These are phyloP conservation scores for Suillus cothurnatus DNA, from an alignment of 768 basidiomycete species.

Conservation along the genomic window DNA sequence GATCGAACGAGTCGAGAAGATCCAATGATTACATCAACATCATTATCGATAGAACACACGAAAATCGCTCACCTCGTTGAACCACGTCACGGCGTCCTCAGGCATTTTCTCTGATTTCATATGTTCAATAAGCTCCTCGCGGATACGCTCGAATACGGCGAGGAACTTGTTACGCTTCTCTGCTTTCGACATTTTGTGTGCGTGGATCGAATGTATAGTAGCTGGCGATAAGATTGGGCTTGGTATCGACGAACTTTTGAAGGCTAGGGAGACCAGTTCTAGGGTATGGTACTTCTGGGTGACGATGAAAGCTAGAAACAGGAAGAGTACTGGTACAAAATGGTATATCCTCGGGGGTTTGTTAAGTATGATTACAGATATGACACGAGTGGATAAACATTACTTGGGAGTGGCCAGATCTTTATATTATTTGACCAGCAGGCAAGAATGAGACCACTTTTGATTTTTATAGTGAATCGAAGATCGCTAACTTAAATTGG, in stretches of 20 bases:
- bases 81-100: constrained; percentile 83
- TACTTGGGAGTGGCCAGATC: neutral
- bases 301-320: neutral
- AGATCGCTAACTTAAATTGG: neutral
- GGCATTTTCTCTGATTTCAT: constrained; percentile 78
- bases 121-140: constrained; percentile 75
- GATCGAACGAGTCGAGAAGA: constrained; percentile 10
- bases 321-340: neutral
- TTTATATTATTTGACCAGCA: constrained; percentile 1
- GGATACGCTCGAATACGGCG: constrained; percentile 67
- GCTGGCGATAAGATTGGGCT: neutral
- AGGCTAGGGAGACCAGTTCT: neutral
- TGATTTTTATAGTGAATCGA: neutral
- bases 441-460: constrained; percentile 6
- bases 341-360: neutral
- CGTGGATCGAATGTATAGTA: neutral
- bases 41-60: neutral
- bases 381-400: neutral
- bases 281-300: neutral
- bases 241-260: neutral
- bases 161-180: constrained; percentile 66
- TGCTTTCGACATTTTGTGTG: constrained; percentile 32
- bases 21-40: neutral
- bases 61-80: constrained; percentile 59
- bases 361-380: neutral